Percentiles rank a stretch among this genome's conserved stretches.
These are phyloP conservation scores for Coemansia sp. DNA, from an alignment of 192 early-diverging fungal species.

Conservation along the genomic window DNA sequence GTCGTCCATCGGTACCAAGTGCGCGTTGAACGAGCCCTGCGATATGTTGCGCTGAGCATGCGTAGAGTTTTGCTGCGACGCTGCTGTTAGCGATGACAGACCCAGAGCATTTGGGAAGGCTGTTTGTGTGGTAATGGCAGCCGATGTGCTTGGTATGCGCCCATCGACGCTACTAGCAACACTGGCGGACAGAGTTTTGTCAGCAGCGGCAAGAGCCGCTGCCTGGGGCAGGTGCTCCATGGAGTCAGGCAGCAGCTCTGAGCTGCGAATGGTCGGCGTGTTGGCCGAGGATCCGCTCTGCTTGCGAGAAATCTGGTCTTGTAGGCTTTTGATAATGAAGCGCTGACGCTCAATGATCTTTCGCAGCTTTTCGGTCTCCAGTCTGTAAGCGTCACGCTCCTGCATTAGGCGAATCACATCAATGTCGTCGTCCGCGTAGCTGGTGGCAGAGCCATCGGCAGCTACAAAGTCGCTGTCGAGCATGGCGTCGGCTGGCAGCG, in stretches of 20 bases:
- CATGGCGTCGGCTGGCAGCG: slow-evolving; percentile 10
- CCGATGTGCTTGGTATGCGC: background rate
- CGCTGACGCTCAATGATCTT: slow-evolving; percentile 90
- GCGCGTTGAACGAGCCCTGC: slow-evolving; percentile 22
- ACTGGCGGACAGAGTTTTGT: background rate
- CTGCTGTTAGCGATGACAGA: slow-evolving; percentile 28
- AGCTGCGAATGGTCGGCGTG: slow-evolving; percentile 22
- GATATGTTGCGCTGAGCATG: slow-evolving; percentile 21
- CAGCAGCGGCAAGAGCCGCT: background rate
- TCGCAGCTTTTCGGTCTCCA: slow-evolving; percentile 86
- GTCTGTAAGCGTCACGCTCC: slow-evolving; percentile 69
- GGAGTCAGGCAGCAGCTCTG: slow-evolving; percentile 19
- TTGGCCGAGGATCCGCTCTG: slow-evolving; percentile 29
- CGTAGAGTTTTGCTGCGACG: slow-evolving; percentile 10
- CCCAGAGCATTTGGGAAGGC: slow-evolving; percentile 28
- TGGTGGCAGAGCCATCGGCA: slow-evolving; percentile 5
- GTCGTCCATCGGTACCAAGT: background rate
- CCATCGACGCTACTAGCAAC: slow-evolving; percentile 1
- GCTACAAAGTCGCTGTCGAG: slow-evolving; percentile 5
- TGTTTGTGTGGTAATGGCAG: background rate
- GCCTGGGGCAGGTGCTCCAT: background rate
- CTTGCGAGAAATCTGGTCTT: slow-evolving; percentile 58
- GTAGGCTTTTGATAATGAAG: slow-evolving; percentile 80
- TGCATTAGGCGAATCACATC: slow-evolving; percentile 51
- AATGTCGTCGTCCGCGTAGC: slow-evolving; percentile 13